These are phyloP conservation scores for Alternaria viburni DNA, from an alignment of 2,329 filamentous ascomycete species.

Conservation along the genomic window DNA sequence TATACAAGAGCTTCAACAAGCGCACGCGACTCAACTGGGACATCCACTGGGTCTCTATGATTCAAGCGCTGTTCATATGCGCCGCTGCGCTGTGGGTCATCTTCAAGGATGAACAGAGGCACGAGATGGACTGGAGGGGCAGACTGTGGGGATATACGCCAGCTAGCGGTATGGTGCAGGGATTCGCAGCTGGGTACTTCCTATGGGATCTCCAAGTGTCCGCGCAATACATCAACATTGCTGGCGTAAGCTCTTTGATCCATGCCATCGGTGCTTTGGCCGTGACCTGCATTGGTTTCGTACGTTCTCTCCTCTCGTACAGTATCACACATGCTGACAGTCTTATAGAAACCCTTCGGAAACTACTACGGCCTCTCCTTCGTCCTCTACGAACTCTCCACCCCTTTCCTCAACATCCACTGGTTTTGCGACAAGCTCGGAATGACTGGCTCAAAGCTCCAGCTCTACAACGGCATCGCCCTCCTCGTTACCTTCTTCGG, in stretches of 20 bases:
- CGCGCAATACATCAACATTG: slow-evolving; percentile 69
- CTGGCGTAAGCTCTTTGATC: slow-evolving; percentile 75
- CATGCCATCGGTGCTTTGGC: slow-evolving; percentile 75
- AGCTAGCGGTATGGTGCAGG: slow-evolving; percentile 74
- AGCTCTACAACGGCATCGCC: slow-evolving; percentile 78
- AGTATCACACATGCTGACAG: slow-evolving; percentile 16
- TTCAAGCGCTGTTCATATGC: slow-evolving; percentile 77
- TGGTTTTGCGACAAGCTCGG: slow-evolving; percentile 89
- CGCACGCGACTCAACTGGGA: slow-evolving; percentile 80
- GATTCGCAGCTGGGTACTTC: slow-evolving; percentile 80
- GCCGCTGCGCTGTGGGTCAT: slow-evolving; percentile 74
- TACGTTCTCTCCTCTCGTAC: slow-evolving; percentile 53
- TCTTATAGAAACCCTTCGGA: slow-evolving; percentile 73
- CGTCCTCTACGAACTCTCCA: slow-evolving; percentile 85
- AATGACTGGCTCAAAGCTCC: slow-evolving; percentile 74
- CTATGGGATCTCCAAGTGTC: slow-evolving; percentile 80
- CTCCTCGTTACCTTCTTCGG: slow-evolving; percentile 76
- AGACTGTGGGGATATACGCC: slow-evolving; percentile 81
- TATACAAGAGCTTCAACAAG: slow-evolving; percentile 67
- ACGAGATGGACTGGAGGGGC: slow-evolving; percentile 70
- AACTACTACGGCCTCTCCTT: slow-evolving; percentile 83
- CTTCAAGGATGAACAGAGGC: slow-evolving; percentile 68
- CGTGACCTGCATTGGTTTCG: slow-evolving; percentile 80
- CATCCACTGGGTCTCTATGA: slow-evolving; percentile 82
- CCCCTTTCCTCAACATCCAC: slow-evolving; percentile 84